These are phyloP conservation scores for Coix lacrymajobi DNA, from an alignment of 176 grass and related monocot genomes.

Conservation along the genomic window DNA sequence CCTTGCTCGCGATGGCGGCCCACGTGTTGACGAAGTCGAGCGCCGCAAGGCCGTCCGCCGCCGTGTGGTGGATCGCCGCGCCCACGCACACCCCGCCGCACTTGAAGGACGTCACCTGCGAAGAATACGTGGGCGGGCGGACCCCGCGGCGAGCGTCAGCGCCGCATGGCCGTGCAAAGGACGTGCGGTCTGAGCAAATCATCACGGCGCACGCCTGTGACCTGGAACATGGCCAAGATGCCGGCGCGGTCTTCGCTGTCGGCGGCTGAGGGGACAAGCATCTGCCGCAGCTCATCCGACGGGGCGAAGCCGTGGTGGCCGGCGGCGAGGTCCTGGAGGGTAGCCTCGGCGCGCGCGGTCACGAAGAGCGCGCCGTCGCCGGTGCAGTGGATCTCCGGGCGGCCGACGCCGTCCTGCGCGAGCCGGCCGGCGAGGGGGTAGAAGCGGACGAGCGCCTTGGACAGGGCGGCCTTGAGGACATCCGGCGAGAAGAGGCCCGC, in stretches of 20 bases:
- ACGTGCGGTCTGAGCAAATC: neutral
- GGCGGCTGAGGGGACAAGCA: conserved; percentile 41
- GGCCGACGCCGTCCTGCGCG: conserved; percentile 10
- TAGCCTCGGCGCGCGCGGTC: conserved; percentile 16
- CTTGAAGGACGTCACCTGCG: conserved; percentile 53
- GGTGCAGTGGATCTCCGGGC: conserved; percentile 59
- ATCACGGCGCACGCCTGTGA: neutral
- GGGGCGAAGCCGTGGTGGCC: conserved; percentile 5
- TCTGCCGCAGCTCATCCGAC: conserved; percentile 33
- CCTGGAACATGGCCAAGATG: conserved; percentile 47
- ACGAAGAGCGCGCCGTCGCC: conserved; percentile 49
- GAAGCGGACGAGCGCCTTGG: conserved; percentile 58
- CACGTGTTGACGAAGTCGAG: conserved; percentile 54
- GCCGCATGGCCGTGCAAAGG: neutral
- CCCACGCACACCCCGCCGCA: conserved; percentile 56
- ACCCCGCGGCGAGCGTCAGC: neutral
- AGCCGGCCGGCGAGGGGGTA: conserved; percentile 67
- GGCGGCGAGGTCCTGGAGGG: conserved; percentile 19
- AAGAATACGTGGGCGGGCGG: neutral
- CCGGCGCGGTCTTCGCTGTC: neutral
- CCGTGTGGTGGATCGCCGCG: conserved; percentile 43
- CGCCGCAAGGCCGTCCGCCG: conserved; percentile 33
- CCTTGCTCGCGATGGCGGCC: conserved; percentile 24
- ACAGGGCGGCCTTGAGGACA: conserved; percentile 28
- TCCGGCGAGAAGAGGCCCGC: conserved; percentile 28